phyloP scores from a whole-genome alignment of 305 asterid species.

The Plantago coronopus region DNA sequence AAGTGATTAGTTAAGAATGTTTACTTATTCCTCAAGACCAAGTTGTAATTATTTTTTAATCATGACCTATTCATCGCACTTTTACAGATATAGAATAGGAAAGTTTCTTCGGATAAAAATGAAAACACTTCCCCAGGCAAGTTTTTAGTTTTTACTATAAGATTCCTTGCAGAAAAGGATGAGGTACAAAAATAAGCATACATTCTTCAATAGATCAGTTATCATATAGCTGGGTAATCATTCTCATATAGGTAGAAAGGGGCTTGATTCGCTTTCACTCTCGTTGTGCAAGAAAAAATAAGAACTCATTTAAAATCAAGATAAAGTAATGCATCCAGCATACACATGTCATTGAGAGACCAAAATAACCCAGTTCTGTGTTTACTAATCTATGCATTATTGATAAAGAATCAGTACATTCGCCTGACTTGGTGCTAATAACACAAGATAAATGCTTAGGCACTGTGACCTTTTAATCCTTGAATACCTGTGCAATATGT shows the following conservation, averaged over 20 bases:
- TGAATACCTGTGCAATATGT: constrained; percentile 84
- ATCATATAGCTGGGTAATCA: no score
- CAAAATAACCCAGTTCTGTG: neutral
- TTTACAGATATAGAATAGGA: neutral
- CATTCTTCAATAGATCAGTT: no score
- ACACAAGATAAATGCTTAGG: constrained; percentile 1
- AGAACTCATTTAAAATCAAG: constrained; percentile 7
- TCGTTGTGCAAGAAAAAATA: neutral
- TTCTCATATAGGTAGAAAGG: no score
- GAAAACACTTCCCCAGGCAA: neutral
- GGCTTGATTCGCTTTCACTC: no score
- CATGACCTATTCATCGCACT: no score
- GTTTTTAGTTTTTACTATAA: neutral
- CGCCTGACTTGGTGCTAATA: constrained; percentile 6
- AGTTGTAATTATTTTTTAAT: no score
- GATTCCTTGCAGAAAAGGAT: no score
- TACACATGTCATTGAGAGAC: constrained; percentile 1
- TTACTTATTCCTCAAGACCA: neutral
- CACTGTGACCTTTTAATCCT: constrained; percentile 5
- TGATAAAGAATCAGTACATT: constrained; percentile 7
- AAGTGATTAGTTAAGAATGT: neutral
- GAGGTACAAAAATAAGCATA: no score
- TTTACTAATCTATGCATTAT: no score
- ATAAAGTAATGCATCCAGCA: neutral
- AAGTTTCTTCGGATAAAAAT: neutral